Evolutionary conservation across 2,329 filamentous ascomycete genomes (phyloP), one percentile per base, ranked within the genome.

Genomic region (Colletotrichum kahawae): DNA sequence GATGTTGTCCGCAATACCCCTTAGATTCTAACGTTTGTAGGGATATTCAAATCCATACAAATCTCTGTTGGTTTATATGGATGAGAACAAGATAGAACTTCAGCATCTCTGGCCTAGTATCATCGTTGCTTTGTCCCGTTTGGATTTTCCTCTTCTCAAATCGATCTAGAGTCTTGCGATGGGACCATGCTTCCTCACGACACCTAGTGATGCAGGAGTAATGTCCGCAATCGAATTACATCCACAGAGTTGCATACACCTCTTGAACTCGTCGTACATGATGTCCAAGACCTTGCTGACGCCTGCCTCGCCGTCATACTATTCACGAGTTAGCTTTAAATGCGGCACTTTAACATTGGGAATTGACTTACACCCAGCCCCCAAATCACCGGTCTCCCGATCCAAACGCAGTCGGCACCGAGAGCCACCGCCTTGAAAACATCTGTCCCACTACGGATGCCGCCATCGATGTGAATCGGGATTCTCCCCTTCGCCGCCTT

Each of bases 401-500:
- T 27, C 43, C 38, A 67, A 18, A 56, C 38, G 31, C 48, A 57
- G 12, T 67, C 48, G 4, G 65, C 65, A 24, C 65, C 65, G 1
- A 67, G 48, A n/a, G 51, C 48, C 29, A 67, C n/a, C 24, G 65
- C 65, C 34, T 67, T 67, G 31, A 67, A 66, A 9, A 67, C 24
- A n/a, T 67, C 65, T 13, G 43, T 67, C 0, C 65, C 65, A 0
- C 29, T 56, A 16, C 65, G 48, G 21, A 67, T 57, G 14, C 65
- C 65, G 21, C 65, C 65, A 16, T 67, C 65, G 2, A 59, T 36
- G 27, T 56, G 29, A 16, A 66, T 38, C 1, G 82, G 81, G 7
- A 88, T 85, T 74, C 82, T 84, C 1, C 85, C 85, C 16, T 88
- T 84, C 2, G 87, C 86, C 16, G 86, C 87, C 7, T 88, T 87